Conservation (phyloP, 2,329 filamentous ascomycete genomes). For the Xylaria arbuscula region DNA sequence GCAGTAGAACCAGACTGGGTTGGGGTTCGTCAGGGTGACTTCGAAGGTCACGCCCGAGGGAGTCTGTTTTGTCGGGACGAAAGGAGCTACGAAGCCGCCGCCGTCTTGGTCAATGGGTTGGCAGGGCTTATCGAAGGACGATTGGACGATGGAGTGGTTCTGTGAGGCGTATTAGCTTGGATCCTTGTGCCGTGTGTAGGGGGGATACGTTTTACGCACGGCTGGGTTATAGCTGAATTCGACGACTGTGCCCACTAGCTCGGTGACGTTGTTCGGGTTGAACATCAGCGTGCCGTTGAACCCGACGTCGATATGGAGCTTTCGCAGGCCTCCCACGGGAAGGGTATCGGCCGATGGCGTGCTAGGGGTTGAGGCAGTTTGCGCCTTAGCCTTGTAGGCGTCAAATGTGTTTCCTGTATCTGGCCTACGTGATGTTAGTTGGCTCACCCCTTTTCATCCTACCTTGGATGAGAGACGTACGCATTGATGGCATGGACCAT, state of each 20-base stretch:
- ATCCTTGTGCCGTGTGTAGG: not conserved
- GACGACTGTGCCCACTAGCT: slow-evolving; percentile 50
- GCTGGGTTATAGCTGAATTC: slow-evolving; percentile 53
- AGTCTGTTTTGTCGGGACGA: slow-evolving; percentile 51
- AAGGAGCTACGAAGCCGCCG: slow-evolving; percentile 54
- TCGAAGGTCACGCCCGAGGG: slow-evolving; percentile 51
- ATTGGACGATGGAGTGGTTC: slow-evolving; percentile 55
- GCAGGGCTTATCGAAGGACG: slow-evolving; percentile 55
- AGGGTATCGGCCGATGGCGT: slow-evolving; percentile 47
- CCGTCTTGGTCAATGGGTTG: slow-evolving; percentile 48
- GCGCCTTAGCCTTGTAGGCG: slow-evolving; percentile 49
- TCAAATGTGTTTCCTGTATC: slow-evolving; percentile 52
- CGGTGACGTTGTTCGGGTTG: slow-evolving; percentile 51
- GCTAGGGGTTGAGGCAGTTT: slow-evolving; percentile 44
- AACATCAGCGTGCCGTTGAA: slow-evolving; percentile 49
- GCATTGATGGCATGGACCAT: slow-evolving; percentile 56
- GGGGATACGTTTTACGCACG: slow-evolving; percentile 32
- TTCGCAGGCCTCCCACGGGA: slow-evolving; percentile 51
- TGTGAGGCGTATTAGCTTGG: slow-evolving; percentile 22
- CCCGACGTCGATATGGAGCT: slow-evolving; percentile 51
- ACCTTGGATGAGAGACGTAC: slow-evolving; percentile 42
- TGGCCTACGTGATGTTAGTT: slow-evolving; percentile 41
- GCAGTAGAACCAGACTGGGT: slow-evolving; percentile 55
- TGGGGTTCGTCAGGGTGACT: slow-evolving; percentile 48
- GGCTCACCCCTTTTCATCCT: not conserved